Evolutionary conservation across 768 basidiomycete species (phyloP), one percentile per base, ranked within the genome.

Genomic region (Hygrophoropsis aurantiaca): DNA sequence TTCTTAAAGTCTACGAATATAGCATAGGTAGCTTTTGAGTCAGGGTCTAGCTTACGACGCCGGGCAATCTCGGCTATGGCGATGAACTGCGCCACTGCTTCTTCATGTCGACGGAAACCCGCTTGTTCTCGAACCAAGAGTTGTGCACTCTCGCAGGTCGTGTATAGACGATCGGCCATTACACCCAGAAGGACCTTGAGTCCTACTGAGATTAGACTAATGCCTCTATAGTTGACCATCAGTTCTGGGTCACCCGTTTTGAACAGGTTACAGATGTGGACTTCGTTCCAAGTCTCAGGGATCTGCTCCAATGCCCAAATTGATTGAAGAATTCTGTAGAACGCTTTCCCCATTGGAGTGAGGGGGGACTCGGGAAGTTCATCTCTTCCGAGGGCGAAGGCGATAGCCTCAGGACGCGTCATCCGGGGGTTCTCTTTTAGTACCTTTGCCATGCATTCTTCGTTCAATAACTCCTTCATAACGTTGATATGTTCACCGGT

Each of bases 1-100:
- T 56, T 56, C 6, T 44, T 46, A 11, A 56, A 56, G 15, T 56
- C 53, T 4, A 56, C 35, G 20, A 56, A 56, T 5, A 46, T 27
- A 4, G 26, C 41, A 21, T 33, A 33, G 16, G 55, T 56, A 2
- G n/a, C 5, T 15, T 18, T 11, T n/a, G n/a, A n/a, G n/a, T n/a
- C n/a, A 2, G 36, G 27, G 0, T 20, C 16, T 0, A 53, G 1
- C 3, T 16, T 21, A 3, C 38, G n/a, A 21, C 53, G 26, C 6
- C 49, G 26, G 16, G 47, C 49, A 3, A 54, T 54, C 51, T 56
- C 55, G 1, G 52, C 44, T 2, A 56, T 15, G 2, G 37, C 47
- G 9, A 47, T 40, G 11, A 42, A 36, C 44, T 56, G 49, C 8
- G 48, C 55, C 15, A 56, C 25, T 4, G 53, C 44, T 40, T 56